Evolutionary conservation across 2,329 filamentous ascomycete species (phyloP).

Genomic region (Colletotrichum plurivorum): DNA sequence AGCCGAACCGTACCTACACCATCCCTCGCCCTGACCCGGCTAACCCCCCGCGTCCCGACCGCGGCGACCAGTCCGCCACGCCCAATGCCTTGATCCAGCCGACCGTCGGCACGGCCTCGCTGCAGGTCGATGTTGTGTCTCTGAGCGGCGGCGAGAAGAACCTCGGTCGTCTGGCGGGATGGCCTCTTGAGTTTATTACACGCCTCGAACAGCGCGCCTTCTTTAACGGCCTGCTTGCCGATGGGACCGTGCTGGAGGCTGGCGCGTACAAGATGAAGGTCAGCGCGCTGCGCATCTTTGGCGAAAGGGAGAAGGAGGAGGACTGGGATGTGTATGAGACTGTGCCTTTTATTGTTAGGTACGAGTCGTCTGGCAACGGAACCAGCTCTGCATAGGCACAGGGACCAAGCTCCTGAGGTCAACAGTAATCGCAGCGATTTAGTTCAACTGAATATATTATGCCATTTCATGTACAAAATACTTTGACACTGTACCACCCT

Average conservation of each 20-base stretch:
- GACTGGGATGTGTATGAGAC: constrained; percentile 44
- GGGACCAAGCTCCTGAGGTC: too few relatives aligned
- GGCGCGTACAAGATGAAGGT: constrained; percentile 65
- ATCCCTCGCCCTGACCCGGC: constrained; percentile 57
- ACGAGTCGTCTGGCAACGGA: constrained; percentile 6
- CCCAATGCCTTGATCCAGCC: constrained; percentile 58
- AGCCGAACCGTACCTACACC: constrained; percentile 55
- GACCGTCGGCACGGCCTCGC: constrained; percentile 59
- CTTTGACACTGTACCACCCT: accelerated
- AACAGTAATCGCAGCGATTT: too few relatives aligned
- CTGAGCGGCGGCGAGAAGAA: constrained; percentile 47
- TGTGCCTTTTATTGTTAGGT: constrained; percentile 40
- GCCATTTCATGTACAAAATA: neutral
- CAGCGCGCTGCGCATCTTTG: constrained; percentile 66
- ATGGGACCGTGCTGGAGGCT: constrained; percentile 61
- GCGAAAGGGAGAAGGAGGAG: constrained; percentile 50
- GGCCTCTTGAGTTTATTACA: constrained; percentile 19
- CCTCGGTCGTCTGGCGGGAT: constrained; percentile 23
- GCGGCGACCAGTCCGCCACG: constrained; percentile 44
- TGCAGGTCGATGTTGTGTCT: constrained; percentile 61
- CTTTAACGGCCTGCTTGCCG: constrained; percentile 63
- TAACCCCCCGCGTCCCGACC: constrained; percentile 43
- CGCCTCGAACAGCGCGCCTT: constrained; percentile 7
- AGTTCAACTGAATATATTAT: too few relatives aligned
- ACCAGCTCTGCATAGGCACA: neutral